A percentile compares a stretch with the other conserved stretches of the same genome.
phyloP scores from a whole-genome alignment of 1,284 basidiomycete genomes.

The Rhodotorula sp. region DNA sequence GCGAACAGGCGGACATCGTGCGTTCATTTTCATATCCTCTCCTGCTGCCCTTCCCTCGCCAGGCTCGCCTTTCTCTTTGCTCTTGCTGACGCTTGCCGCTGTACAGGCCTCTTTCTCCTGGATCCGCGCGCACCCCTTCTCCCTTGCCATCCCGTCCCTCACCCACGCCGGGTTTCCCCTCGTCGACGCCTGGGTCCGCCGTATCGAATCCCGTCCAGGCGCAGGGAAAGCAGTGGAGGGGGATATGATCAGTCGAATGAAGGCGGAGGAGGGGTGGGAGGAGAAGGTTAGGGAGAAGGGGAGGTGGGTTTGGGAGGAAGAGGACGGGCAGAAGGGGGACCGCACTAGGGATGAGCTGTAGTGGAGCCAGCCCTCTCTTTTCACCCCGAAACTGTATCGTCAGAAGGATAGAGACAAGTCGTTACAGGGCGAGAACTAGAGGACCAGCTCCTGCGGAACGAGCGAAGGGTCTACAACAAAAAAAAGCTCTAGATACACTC shows the following conservation, averaged over 20 bases:
- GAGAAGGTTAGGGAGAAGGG: constrained; percentile 15
- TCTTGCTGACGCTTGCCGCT: not conserved
- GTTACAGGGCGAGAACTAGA: no score
- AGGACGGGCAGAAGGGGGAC: constrained; percentile 1
- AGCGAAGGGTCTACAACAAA: no score
- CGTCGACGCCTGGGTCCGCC: constrained; percentile 56
- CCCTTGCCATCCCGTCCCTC: constrained; percentile 21
- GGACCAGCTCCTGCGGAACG: no score
- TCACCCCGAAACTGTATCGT: no score
- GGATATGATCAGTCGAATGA: constrained; percentile 16
- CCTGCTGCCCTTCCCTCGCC: constrained; percentile 50
- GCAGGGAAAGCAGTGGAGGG: constrained; percentile 43
- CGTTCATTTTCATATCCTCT: constrained; percentile 50
- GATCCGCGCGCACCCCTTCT: constrained; percentile 25
- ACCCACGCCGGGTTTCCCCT: constrained; percentile 54
- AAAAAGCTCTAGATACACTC: not conserved
- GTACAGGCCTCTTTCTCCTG: constrained; percentile 23
- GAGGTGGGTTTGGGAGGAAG: constrained; percentile 22
- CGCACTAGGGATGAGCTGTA: constrained; percentile 25
- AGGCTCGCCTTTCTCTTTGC: not conserved
- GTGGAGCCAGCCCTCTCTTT: no score
- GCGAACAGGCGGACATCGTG: constrained; percentile 58
- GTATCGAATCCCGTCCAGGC: constrained; percentile 52
- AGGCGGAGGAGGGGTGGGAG: constrained; percentile 23
- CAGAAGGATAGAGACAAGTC: no score